Base-by-base conservation (phyloP, 2,329 filamentous ascomycete genomes). In the Calycina marina region DNA sequence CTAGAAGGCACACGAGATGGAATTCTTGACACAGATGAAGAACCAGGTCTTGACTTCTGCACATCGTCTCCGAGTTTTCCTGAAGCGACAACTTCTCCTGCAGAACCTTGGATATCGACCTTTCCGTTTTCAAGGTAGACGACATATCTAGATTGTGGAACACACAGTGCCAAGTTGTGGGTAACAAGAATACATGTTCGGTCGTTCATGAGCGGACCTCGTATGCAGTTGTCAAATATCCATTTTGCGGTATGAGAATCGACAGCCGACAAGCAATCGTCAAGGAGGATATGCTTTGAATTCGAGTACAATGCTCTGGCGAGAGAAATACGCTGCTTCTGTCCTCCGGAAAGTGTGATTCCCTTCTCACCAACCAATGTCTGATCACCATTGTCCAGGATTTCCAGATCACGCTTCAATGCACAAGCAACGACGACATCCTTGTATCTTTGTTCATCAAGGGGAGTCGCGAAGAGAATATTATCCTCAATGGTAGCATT, bases 171-270 rank as follows among this genome's bases (percentile, higher is more conserved):
- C 16, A 90, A 72, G 49, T 96, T 98, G 61, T 98, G 90, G 0
- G 90, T 94, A 20, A 98, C 88, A 26, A 98, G 66, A 33, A 98
- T 83, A 55, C 90, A 96, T 16, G 90, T 96, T 25, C 90, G 75
- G 49, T 76, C 67, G 36, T 69, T 61, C 90, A 98, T 96, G 31
- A 98, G 59, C 4, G 83, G 81, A 2, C 90, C 90, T 46, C 77
- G 77, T 41, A 98, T 77, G 38, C 86, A 93, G 56, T 93, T 80
- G 52, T 79, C 80, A 58, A 96, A 96, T 44, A 98, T 96, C 77
- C 92, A 94, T 55, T 94, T 92, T 2, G 86, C 86, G 0, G 90
- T 96, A 48, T 98, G 90, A 3, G 90, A 92, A 55, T 98, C 90
- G 18, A 98, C 90, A 16, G 90, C 90, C 51, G 86, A 94, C 26